These are phyloP conservation scores for Orbilia ellipsospora DNA, from an alignment of 2,329 filamentous ascomycete species.

Conservation along the genomic window DNA sequence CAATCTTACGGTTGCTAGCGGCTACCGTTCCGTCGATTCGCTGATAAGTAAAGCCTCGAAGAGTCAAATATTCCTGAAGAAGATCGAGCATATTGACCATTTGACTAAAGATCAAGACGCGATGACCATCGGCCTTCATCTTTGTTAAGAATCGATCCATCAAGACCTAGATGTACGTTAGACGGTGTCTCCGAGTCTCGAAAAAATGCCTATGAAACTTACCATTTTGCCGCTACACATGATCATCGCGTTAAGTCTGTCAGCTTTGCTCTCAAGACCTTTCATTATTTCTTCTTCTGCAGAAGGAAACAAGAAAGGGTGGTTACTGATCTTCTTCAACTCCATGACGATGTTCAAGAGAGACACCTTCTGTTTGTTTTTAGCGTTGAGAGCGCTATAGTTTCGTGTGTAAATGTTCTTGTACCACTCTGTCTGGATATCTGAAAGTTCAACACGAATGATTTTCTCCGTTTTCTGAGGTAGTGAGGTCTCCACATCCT, in stretches of 20 bases:
- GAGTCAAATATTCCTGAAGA: constrained; percentile 89
- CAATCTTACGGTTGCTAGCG: constrained; percentile 84
- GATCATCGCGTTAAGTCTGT: constrained; percentile 90
- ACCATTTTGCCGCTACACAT: constrained; percentile 99
- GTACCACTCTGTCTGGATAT: constrained; percentile 97
- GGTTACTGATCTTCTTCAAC: constrained; percentile 98
- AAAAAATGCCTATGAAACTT: constrained; percentile 60
- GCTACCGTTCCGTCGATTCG: constrained; percentile 94
- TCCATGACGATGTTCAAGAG: constrained; percentile 99
- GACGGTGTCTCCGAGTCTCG: background rate
- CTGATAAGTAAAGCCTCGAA: constrained; percentile 95
- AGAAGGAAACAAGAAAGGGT: constrained; percentile 96
- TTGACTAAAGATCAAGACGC: constrained; percentile 97
- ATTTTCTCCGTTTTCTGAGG: constrained; percentile 99
- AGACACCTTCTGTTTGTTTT: constrained; percentile 85
- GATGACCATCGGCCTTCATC: constrained; percentile 90
- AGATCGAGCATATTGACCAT: constrained; percentile 99
- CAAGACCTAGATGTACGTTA: constrained; percentile 63
- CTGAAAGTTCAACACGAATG: constrained; percentile 94
- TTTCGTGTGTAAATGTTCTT: constrained; percentile 98
- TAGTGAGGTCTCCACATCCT: constrained; percentile 95
- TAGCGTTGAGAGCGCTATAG: constrained; percentile 92
- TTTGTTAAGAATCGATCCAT: constrained; percentile 95
- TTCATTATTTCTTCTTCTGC: constrained; percentile 89
- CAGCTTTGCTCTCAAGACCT: constrained; percentile 83